Evolutionary conservation across 371 early-diverging fungal species (phyloP), one percentile per base, ranked within the genome.

Genomic region (Syncephalastrum sp.): DNA sequence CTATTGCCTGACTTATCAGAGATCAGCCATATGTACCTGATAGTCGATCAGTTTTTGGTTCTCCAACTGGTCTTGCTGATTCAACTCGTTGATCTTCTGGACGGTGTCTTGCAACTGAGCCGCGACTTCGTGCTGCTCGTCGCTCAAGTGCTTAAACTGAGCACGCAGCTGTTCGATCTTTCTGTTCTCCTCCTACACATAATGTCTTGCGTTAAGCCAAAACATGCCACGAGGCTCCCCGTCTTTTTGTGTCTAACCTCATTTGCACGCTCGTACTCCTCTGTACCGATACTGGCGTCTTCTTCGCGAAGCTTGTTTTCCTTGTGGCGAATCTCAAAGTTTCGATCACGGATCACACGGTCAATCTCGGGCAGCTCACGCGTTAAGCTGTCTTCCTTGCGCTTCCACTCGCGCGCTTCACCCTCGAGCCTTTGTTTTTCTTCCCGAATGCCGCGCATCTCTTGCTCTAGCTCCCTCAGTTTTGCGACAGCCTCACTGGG

Each of bases 371-470:
- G 38, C 38, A 12, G 10, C 38, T 33, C 8, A 1, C 38, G 38
- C 7, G 38, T 12, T 10, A 33, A 33, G 38, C 8, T 42, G 42
- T 50, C 19, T 33, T 15, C 23, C 48, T 25, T 49, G 50, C n/a
- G 23, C 42, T 15, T 38, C 38, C 38, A 33, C 38, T 33, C 38
- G 10, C 38, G 38, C 38, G 12, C 12, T 33, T 85, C 80, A 58
- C 88, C 87, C 70, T 77, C 71, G 27, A 86, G 54, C 1, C 66
- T 61, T 10, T 85, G 83, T 29, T 79, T 64, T 21, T 71, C 56
- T 45, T 47, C 41, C 52, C 82, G 81, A 21, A 79, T 68, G 54
- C 82, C 82, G 13, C 25, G 25, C 19, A 16, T 51, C 13, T 38
- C 33, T 13, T 51, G 21, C 16, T 33, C 27, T 38, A 51, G 12